Base-by-base conservation (phyloP, 1,139 yeast genomes). In the Geotrichum aggregatum region DNA sequence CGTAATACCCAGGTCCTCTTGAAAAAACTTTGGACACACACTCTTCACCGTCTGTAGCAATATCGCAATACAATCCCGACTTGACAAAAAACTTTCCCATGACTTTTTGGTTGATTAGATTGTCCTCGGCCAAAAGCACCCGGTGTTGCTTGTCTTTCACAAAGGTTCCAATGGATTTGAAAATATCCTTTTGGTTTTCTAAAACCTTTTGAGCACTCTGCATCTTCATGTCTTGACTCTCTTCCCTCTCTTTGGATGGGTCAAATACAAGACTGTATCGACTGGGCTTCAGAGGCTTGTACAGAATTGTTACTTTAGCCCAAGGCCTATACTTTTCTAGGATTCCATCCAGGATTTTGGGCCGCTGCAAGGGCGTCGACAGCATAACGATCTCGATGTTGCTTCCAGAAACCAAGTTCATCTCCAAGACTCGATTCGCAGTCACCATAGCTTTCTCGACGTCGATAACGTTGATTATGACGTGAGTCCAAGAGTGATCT, bases 61-160 rank as follows among this genome's bases (percentile, higher is more conserved):
- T 87, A 54, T 79, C 82, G 18, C 84, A 86, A 54, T 75, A 73
- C 61, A 85, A 86, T 0, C 91, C 92, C 59, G 84, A 85, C 62
- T 84, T 83, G 63, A 81, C 84, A 59, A 84, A 50, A 50, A 88
- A 87, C 61, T 95, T 71, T 63, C 78, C 80, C 60, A 87, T 85
- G 30, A 88, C 96, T 67, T 88, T 95, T 66, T 88, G 96, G 63
- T 88, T 88, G 5, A 88, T 95, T 62, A 79, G 72, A 61, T 88
- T 88, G 63, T 88, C 96, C 63, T 88, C 96, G 1, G 95, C 96
- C 18, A 88, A 87, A 54, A 88, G 72, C 26, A 88, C 79, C 48
- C 75, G 60, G 36, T 70, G 72, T 74, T 7, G 83, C 55, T 31
- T 38, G 14, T 34, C 57, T 60, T 8, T 52, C n/a, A 46, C 47